Base-by-base conservation (phyloP, 2,329 filamentous ascomycete species). In the Hymenoscyphus fructigenus region DNA sequence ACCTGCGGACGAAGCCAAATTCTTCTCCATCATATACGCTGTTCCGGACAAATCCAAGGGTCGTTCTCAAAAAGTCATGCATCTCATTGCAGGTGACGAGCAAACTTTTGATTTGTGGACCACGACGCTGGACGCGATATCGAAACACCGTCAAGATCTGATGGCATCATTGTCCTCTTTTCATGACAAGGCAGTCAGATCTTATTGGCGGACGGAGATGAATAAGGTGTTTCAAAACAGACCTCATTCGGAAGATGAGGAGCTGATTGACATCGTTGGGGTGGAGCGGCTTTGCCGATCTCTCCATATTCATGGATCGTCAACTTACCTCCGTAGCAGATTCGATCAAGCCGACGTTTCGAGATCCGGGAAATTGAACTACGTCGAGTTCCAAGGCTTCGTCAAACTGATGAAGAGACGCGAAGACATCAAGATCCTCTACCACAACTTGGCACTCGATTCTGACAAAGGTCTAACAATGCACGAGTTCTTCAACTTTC, bases 111-210 rank as follows among this genome's bases (percentile, higher is more conserved):
- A 87, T 34, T 82, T 91, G 29, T 98, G 94, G 95, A 92, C 89
- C 1, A 86, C 86, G 17, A 94, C 93, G 2, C 84, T 99, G 15
- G 90, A 96, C 66, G 87, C 89, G 60, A 90, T 98, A 69, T 90
- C 92, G 50, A 90, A 90, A 71, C 91, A 96, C 74, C 88, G 95
- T 62, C 92, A 96, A 68, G 91, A 93, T 62, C 85, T 95, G 72
- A 96, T 98, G 90, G 88, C 91, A 14, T 95, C 92, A 5, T 80
- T 99, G 64, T 91, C 94, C 77, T 88, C 91, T 5, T 96, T 93
- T 75, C 88, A 91, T 69, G 89, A 96, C 74, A 89, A 89, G 70
- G 92, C 92, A 58, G 86, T 97, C 61, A 88, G 88, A 62, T 85
- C 88, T 57, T 93, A 96, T 77, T 99, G 95, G 95, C 86, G 88